Evolutionary conservation across 352 stramenopile genomes (phyloP), one percentile per base, ranked within the genome.

Genomic region (Globisporangium apiculatum): DNA sequence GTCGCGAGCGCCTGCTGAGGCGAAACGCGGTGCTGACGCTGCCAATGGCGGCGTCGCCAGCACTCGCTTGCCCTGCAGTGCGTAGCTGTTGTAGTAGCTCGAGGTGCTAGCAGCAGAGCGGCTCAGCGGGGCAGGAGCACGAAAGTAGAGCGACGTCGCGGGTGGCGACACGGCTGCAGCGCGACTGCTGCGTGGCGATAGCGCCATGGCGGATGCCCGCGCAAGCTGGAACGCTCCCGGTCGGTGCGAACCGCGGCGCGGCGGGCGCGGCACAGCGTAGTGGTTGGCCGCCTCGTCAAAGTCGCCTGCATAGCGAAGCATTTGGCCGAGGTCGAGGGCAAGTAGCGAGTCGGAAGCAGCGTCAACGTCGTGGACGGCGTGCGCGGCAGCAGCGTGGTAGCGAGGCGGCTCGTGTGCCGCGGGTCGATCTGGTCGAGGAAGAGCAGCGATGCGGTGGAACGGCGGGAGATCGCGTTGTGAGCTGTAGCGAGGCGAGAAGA

Each of bases 181-280:
- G 38, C 38, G 38, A 8, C 11, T 17, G 38, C 24, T 31, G 24
- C 24, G 24, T 2, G 24, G 24, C 24, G 24, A 31, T 31, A 31
- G 24, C 24, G 24, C 24, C 24, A 31, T 31, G 24, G 24, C 24
- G 24, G 24, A 31, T 31, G 2, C 2, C 24, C 36, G 49, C 18
- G 10, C 8, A 42, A 42, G 38, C 7, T 8, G 38, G 31, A 31
- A 31, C 3, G 11, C 18, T 11, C 40, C 60, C 64, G 53, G 64
- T 47, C 64, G 65, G 55, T 74, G 67, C 7, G 59, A 68, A 1
- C 67, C 67, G 41, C 67, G 67, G 18, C 67, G 57, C 3, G 67
- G 63, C 15, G 63, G 63, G 41, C 67, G 67, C 9, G 67, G 63
- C 38, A 61, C 56, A 56, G 68, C 67, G 60, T 74, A 74, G 51